Conservation (phyloP, 2,329 filamentous ascomycete species). For the Tolypocladium tropicale region DNA sequence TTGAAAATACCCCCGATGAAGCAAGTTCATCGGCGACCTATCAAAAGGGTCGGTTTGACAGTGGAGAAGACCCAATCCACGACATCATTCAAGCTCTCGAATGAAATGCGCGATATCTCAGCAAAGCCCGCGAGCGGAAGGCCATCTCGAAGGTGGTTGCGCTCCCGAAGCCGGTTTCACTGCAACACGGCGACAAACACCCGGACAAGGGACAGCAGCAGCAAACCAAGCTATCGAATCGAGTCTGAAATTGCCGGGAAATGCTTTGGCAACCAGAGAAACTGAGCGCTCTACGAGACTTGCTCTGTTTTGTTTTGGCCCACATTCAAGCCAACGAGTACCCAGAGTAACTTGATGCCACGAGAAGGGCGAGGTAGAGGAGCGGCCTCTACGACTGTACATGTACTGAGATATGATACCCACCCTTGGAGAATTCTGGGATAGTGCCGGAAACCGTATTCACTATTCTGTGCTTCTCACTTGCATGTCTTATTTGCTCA, state of each 20-base stretch:
- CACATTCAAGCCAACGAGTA: neutral
- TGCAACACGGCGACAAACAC: neutral
- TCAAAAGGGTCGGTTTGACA: neutral
- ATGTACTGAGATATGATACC: neutral
- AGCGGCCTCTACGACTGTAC: neutral
- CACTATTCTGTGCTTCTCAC: too few relatives aligned
- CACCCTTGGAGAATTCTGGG: neutral
- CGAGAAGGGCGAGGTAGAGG: neutral
- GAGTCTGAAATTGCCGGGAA: neutral
- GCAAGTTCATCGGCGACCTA: neutral
- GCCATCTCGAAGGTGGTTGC: slow-evolving; percentile 5
- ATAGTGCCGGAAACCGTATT: too few relatives aligned
- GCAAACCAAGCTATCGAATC: neutral
- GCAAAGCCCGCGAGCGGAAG: neutral
- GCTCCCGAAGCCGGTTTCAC: slow-evolving; percentile 11
- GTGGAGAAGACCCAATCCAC: neutral
- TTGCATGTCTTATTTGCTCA: neutral
- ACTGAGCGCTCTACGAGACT: neutral
- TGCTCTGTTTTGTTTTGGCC: neutral
- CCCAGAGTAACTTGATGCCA: neutral
- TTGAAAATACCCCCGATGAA: neutral
- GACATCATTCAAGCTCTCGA: neutral
- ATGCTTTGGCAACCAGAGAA: too few relatives aligned
- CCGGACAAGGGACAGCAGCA: neutral
- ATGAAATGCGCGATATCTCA: neutral